Conservation (phyloP, 1,284 basidiomycete genomes). For the Somion occarium region DNA sequence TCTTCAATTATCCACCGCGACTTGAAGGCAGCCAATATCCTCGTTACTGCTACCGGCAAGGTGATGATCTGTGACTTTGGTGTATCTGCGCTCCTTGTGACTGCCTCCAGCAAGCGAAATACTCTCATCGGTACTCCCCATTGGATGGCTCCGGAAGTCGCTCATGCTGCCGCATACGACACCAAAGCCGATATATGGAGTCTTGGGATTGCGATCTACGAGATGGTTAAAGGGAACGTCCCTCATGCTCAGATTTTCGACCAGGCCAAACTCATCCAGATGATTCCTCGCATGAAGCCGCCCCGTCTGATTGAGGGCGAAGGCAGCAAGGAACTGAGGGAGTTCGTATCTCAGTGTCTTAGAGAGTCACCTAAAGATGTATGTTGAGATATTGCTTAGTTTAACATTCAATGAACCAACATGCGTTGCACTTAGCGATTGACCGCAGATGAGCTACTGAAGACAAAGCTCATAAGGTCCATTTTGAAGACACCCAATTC, state of each 20-base stretch:
- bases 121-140: slow-evolving; percentile 96
- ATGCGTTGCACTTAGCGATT: slow-evolving; percentile 80
- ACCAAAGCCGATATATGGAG: slow-evolving; percentile 97
- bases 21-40: slow-evolving; percentile 94
- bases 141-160: slow-evolving; percentile 99
- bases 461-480: slow-evolving; percentile 91
- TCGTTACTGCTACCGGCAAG: slow-evolving; percentile 82
- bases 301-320: slow-evolving; percentile 78
- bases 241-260: slow-evolving; percentile 82
- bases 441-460: slow-evolving; percentile 85
- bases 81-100: slow-evolving; percentile 89
- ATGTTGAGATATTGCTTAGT: slow-evolving; percentile 26
- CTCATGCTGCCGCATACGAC: slow-evolving; percentile 87
- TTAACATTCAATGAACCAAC: too few species aligned
- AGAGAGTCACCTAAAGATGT: slow-evolving; percentile 82
- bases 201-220: slow-evolving; percentile 90
- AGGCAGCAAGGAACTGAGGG: slow-evolving; percentile 80
- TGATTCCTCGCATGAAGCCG: slow-evolving; percentile 86
- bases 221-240: slow-evolving; percentile 93
- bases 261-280: slow-evolving; percentile 85
- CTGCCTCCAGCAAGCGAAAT: slow-evolving; percentile 84
- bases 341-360: slow-evolving; percentile 85
- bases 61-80: slow-evolving; percentile 97
- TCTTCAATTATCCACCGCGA: slow-evolving; percentile 95
- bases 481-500: slow-evolving; percentile 66